Base-by-base conservation (phyloP, 441 rosid species). In the Manihot esculenta region DNA sequence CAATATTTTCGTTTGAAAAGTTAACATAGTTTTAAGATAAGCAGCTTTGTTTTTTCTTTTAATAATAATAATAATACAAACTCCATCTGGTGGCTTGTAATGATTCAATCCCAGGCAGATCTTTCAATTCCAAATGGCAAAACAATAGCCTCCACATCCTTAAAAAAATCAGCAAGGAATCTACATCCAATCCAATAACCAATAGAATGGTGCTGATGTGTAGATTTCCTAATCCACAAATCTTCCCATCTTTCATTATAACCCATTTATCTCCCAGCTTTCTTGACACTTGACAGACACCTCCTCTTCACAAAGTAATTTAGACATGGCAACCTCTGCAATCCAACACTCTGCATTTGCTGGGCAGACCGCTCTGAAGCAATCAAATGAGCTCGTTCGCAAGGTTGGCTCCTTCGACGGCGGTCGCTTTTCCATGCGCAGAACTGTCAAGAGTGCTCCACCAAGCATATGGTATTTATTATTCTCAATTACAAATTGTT, bases 391-490 rank as follows among this genome's bases (percentile, higher is more conserved):
- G 78, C 81, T 84, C 17, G 64, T 80, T 77, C 84, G 86, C 62
- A 86, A 87, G 78, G 82, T 80, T 24, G 91, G 88, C 27, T 59
- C 69, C 70, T 45, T 78, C 5, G 85, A 84, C 0, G 93, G 87
- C 4, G 91, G 91, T 62, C 90, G 96, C 42, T 14, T 84, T 66
- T 69, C 80, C 81, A 89, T 91, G 97, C 85, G 98, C 23, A 79
- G 98, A 63, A 93, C 97, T 0, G 89, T 93, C 53, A 93, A 80
- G 75, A 87, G 86, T 64, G 87, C 81, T 72, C 96, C 98, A n/a
- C 81, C 81, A 47, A 91, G 96, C 87, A 93, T 91, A 54, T 93
- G 98, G 98, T 91, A 80, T 71, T n/a, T 60, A 45, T 48, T 64
- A 38, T 0, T 10, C 9, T 3, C 15, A 42, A 42, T 7, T 11